Conservation (phyloP, 1,284 basidiomycete species). For the Malassezia obtusa region DNA sequence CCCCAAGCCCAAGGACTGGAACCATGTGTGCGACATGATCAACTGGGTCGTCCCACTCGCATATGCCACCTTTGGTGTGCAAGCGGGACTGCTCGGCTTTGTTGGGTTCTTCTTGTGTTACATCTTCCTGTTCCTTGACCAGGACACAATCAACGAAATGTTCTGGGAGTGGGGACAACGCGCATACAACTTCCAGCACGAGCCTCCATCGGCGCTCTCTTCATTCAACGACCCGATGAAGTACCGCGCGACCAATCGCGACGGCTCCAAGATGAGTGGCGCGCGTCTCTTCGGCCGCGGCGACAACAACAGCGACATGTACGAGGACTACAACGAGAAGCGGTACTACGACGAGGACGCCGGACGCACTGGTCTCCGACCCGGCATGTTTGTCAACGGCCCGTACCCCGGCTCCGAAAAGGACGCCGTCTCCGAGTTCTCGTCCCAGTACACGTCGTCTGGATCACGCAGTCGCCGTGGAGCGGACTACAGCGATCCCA, state of each 20-base stretch:
- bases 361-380: conserved; percentile 6
- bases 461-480: conserved; percentile 24
- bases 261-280: not conserved
- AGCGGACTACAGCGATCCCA: conserved; percentile 29
- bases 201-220: conserved; percentile 4
- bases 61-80: conserved; percentile 48
- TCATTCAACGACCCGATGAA: conserved; percentile 15
- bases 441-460: not conserved
- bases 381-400: conserved; percentile 8
- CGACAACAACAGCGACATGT: conserved; percentile 1
- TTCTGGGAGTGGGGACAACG: conserved; percentile 44
- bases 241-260: conserved; percentile 18
- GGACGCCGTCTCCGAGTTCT: not conserved
- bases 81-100: conserved; percentile 37
- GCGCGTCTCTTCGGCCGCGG: not conserved
- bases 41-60: conserved; percentile 46
- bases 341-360: conserved; percentile 5
- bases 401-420: not conserved
- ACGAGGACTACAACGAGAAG: not conserved
- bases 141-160: conserved; percentile 53
- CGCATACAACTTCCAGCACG: conserved; percentile 38
- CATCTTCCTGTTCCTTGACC: conserved; percentile 48
- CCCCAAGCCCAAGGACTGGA: conserved; percentile 45
- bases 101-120: conserved; percentile 36
- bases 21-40: conserved; percentile 46